Percentiles rank a stretch among this genome's conserved stretches.
phyloP scores from a whole-genome alignment of 2,329 filamentous ascomycete genomes.

The Aureobasidium sp. region DNA sequence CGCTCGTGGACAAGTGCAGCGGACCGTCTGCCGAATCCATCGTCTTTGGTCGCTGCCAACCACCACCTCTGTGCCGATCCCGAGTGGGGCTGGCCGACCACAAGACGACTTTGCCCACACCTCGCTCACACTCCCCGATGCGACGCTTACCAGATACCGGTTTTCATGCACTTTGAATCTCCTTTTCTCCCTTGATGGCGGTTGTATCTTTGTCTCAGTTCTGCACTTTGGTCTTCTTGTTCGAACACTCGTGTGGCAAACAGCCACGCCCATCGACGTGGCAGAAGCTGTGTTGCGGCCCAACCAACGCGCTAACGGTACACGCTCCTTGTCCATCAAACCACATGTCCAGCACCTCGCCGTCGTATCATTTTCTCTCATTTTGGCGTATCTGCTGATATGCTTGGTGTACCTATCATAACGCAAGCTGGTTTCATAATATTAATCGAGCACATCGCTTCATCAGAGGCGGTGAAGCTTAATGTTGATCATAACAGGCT shows the following conservation, averaged over 20 bases:
- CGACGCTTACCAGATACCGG: constrained; percentile 1
- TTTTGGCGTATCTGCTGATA: background rate
- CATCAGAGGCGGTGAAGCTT: background rate
- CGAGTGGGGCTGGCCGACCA: constrained; percentile 3
- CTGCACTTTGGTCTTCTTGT: background rate
- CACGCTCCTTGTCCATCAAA: background rate
- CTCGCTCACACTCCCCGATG: background rate
- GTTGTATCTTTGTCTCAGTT: background rate
- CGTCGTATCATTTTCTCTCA: background rate
- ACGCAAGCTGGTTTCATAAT: background rate
- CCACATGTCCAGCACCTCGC: background rate
- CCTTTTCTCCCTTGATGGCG: background rate
- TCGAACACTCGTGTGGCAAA: background rate
- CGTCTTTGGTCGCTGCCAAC: background rate
- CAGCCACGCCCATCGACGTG: background rate
- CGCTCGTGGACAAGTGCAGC: background rate
- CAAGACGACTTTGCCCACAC: background rate
- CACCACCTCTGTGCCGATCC: background rate
- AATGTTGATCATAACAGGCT: background rate
- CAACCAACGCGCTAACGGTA: constrained; percentile 1
- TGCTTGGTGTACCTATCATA: background rate
- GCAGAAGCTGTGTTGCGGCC: background rate
- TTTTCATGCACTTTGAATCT: background rate
- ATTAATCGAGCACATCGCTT: background rate
- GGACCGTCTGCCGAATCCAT: background rate